Conservation (phyloP, 805 yeast species). For the Ogataea nitratoaversa region DNA sequence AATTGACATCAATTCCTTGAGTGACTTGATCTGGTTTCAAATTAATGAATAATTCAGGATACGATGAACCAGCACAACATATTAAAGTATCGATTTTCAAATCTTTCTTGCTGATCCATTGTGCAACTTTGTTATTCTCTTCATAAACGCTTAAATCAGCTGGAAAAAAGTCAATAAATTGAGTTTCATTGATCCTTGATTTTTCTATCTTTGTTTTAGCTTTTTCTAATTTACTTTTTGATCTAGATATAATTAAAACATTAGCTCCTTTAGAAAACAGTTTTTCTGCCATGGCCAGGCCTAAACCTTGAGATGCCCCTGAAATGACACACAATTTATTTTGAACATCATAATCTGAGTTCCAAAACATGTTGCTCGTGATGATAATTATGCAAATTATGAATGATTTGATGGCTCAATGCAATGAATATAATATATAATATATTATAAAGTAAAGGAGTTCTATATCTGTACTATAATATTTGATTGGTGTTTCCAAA, state of each 20-base stretch:
- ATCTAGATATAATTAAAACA: conserved; percentile 75
- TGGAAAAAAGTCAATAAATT: conserved; percentile 39
- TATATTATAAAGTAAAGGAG: too few relatives aligned
- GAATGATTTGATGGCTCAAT: too few relatives aligned
- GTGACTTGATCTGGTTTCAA: conserved; percentile 53
- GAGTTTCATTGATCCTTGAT: conserved; percentile 26
- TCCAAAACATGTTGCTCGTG: conserved; percentile 1
- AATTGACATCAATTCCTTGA: conserved; percentile 63
- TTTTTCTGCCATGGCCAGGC: conserved; percentile 67
- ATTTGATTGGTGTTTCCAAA: too few relatives aligned
- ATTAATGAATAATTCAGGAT: conserved; percentile 75
- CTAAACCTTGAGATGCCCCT: conserved; percentile 95
- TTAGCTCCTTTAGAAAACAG: conserved; percentile 46
- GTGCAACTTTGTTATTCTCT: conserved; percentile 37
- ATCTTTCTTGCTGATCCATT: conserved; percentile 20
- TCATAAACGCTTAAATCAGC: conserved; percentile 69
- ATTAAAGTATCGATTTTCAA: conserved; percentile 64
- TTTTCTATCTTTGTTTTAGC: conserved; percentile 43
- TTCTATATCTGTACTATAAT: too few relatives aligned
- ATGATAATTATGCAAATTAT: background rate
- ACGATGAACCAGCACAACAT: conserved; percentile 85
- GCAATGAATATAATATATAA: too few relatives aligned
- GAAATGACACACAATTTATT: conserved; percentile 67
- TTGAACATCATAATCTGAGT: conserved; percentile 30
- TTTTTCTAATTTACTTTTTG: conserved; percentile 50